Conservation (phyloP, 2,329 filamentous ascomycete genomes). For the Kalaharituber pfeilii region DNA sequence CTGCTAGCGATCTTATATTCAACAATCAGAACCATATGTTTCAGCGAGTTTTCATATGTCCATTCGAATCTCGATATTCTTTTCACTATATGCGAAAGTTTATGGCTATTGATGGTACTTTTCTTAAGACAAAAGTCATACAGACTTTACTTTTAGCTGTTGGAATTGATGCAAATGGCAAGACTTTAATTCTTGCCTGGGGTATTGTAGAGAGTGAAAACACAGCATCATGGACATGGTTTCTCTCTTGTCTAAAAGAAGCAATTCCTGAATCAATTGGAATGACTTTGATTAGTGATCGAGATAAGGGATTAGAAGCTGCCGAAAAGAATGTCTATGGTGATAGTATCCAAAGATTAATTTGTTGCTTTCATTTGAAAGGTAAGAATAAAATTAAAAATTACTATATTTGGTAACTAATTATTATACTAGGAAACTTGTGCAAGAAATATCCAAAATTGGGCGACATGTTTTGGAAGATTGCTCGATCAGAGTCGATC, state of each 20-base stretch:
- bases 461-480: conserved; percentile 2
- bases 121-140: conserved; percentile 3
- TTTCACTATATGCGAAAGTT: conserved; percentile 3
- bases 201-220: conserved; percentile 12
- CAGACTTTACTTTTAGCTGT: conserved; percentile 9
- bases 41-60: conserved; percentile 5
- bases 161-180: conserved; percentile 13
- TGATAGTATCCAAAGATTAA: not conserved
- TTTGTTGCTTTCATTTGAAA: conserved; percentile 5
- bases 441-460: not conserved
- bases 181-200: conserved; percentile 12
- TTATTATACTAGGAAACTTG: not conserved
- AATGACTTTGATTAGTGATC: conserved; percentile 9
- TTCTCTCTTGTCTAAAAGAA: conserved; percentile 2
- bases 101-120: conserved; percentile 7
- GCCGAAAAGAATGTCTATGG: not conserved
- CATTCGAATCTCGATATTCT: not conserved
- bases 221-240: conserved; percentile 2
- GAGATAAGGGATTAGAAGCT: conserved; percentile 6
- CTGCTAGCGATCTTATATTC: not conserved
- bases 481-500: not conserved
- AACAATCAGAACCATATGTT: not conserved
- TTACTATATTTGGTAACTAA: not conserved
- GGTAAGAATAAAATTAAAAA: conserved; percentile 1
- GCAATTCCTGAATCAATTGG: not conserved